phyloP scores from a whole-genome alignment of 2,329 filamentous ascomycete genomes.

The Geosmithia putterillii region DNA sequence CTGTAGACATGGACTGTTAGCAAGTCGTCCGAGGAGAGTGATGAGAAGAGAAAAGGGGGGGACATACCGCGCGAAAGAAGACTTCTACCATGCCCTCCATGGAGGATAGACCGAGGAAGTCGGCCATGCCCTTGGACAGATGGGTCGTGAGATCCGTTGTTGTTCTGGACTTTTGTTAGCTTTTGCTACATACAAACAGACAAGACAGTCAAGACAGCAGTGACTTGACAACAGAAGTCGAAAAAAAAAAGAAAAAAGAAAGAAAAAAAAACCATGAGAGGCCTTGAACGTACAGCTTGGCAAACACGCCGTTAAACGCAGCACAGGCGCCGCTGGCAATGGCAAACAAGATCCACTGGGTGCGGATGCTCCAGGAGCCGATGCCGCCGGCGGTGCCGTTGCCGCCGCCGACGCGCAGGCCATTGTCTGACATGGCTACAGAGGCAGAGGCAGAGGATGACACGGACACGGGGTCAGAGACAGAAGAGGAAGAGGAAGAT shows the following conservation, averaged over 20 bases:
- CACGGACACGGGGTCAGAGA: too few species aligned
- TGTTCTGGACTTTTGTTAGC: conserved; percentile 25
- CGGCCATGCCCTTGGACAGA: conserved; percentile 31
- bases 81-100: conserved; percentile 32
- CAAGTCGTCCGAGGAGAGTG: background rate
- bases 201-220: background rate
- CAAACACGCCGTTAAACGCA: conserved; percentile 72
- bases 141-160: conserved; percentile 41
- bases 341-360: conserved; percentile 55
- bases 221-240: background rate
- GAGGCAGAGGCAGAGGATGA: background rate
- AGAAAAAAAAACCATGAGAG: too few species aligned
- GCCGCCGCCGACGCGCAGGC: conserved; percentile 3
- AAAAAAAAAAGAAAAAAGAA: too few species aligned
- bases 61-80: conserved; percentile 22
- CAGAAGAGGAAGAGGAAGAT: background rate
- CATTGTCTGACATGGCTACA: background rate
- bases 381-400: background rate
- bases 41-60: background rate
- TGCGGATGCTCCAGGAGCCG: conserved; percentile 17
- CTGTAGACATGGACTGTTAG: conserved; percentile 22
- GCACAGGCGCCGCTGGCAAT: conserved; percentile 66
- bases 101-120: conserved; percentile 27
- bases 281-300: conserved; percentile 65
- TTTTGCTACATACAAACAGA: background rate